phyloP scores from a whole-genome alignment of 23 red algal species.

The Agarophyton chilense region DNA sequence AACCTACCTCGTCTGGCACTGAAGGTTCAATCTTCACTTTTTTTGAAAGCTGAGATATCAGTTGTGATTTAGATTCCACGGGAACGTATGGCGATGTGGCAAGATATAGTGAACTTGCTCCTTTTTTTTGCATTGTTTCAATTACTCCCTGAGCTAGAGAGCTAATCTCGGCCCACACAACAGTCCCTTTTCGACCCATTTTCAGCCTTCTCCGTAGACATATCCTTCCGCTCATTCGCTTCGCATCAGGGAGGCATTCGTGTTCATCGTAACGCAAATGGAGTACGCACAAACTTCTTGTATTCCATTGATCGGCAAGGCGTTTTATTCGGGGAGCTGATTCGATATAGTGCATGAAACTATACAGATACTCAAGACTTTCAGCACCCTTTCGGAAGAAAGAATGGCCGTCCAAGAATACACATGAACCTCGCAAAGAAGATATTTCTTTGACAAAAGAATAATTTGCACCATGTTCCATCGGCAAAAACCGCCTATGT shows the following conservation, averaged over 20 bases:
- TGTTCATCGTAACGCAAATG: constrained; percentile 66
- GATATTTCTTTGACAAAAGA: constrained; percentile 12
- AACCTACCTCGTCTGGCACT: constrained; percentile 5
- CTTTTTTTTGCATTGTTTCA: background rate
- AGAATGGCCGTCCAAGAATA: constrained; percentile 44
- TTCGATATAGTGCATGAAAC: constrained; percentile 65
- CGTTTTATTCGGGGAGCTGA: constrained; percentile 20
- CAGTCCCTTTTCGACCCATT: background rate
- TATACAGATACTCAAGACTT: constrained; percentile 41
- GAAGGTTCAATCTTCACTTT: background rate
- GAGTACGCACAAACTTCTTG: constrained; percentile 11
- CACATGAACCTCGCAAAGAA: constrained; percentile 29
- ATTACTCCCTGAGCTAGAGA: constrained; percentile 2
- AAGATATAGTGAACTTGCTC: constrained; percentile 21
- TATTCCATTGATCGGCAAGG: constrained; percentile 9
- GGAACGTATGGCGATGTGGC: constrained; percentile 65
- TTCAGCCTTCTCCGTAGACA: constrained; percentile 32
- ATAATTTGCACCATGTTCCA: constrained; percentile 8
- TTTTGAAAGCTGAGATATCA: constrained; percentile 3
- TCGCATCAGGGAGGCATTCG: background rate
- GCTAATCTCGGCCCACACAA: background rate
- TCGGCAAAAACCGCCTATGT: constrained; percentile 14
- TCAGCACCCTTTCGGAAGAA: constrained; percentile 14
- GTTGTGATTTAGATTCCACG: background rate
- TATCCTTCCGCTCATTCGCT: constrained; percentile 12